Evolutionary conservation across 768 basidiomycete genomes (phyloP).

Genomic region (Psilocybe subaeruginosa): DNA sequence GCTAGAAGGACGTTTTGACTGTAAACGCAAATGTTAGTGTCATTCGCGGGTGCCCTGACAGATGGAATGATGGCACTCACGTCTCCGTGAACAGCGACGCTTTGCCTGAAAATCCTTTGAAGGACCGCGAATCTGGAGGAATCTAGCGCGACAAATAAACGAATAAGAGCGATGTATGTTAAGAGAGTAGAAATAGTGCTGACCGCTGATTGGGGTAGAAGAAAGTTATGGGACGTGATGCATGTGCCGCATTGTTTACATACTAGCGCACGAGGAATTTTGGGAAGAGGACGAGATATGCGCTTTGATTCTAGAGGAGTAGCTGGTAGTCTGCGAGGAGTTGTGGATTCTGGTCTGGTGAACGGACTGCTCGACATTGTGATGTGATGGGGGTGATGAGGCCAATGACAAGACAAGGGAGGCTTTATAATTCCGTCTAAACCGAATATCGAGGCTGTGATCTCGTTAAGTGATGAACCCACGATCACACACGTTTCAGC

Average conservation of each 20-base stretch:
- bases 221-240: constrained; percentile 46
- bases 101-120: constrained; percentile 60
- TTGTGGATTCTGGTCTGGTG: constrained; percentile 13
- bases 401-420: background rate
- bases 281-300: constrained; percentile 49
- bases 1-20: constrained; percentile 53
- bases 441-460: background rate
- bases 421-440: background rate
- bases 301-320: constrained; percentile 27
- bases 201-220: constrained; percentile 44
- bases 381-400: background rate
- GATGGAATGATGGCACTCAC: constrained; percentile 34
- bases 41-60: background rate
- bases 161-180: background rate
- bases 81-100: constrained; percentile 60
- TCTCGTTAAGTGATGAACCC: background rate
- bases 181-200: constrained; percentile 14
- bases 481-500: constrained; percentile 12
- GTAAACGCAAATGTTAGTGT: constrained; percentile 8
- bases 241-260: constrained; percentile 50
- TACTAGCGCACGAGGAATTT: constrained; percentile 45
- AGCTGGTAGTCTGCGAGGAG: constrained; percentile 22
- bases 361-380: constrained; percentile 5
- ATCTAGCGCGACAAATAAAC: constrained; percentile 31
- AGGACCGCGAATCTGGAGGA: constrained; percentile 47